A percentile compares a stretch with the other conserved stretches of the same genome.
These are phyloP conservation scores for Endogone sp. DNA, from an alignment of 192 early-diverging fungal genomes.

Conservation along the genomic window DNA sequence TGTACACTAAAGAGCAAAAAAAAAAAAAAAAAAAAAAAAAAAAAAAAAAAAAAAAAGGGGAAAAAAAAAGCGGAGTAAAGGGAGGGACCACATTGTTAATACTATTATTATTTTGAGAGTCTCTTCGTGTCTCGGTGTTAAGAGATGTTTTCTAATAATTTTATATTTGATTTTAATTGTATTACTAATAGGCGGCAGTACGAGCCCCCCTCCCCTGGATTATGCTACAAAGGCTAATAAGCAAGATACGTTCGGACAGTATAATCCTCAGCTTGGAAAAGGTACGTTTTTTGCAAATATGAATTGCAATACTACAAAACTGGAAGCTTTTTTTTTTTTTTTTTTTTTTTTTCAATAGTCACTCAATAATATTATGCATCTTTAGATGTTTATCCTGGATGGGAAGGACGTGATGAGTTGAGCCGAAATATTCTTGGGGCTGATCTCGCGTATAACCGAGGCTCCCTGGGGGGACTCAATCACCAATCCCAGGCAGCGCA, in stretches of 20 bases:
- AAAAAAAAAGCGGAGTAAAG: no score
- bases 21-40: no score
- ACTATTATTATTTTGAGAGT: no score
- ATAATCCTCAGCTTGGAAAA: slow-evolving; percentile 2
- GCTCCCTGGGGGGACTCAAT: slow-evolving; percentile 11
- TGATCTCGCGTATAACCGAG: slow-evolving; percentile 15
- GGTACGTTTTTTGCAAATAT: neutral
- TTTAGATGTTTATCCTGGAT: slow-evolving; percentile 13
- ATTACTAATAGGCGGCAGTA: neutral
- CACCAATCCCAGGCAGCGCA: slow-evolving; percentile 1
- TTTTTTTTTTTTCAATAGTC: neutral
- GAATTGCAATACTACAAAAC: neutral
- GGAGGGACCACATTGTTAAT: no score
- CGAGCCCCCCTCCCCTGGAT: slow-evolving; percentile 19
- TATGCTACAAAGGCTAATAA: slow-evolving; percentile 20
- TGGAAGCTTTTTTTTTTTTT: no score
- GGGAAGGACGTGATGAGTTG: slow-evolving; percentile 21
- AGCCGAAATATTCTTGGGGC: slow-evolving; percentile 12
- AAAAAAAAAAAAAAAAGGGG: no score
- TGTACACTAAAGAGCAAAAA: no score
- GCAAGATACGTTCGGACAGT: neutral
- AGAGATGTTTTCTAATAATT: neutral
- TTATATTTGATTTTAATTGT: slow-evolving; percentile 29
- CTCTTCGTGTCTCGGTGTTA: no score
- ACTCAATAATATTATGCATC: neutral